Conservation (phyloP, 2,329 filamentous ascomycete species). For the Ceratocystis colombiana region DNA sequence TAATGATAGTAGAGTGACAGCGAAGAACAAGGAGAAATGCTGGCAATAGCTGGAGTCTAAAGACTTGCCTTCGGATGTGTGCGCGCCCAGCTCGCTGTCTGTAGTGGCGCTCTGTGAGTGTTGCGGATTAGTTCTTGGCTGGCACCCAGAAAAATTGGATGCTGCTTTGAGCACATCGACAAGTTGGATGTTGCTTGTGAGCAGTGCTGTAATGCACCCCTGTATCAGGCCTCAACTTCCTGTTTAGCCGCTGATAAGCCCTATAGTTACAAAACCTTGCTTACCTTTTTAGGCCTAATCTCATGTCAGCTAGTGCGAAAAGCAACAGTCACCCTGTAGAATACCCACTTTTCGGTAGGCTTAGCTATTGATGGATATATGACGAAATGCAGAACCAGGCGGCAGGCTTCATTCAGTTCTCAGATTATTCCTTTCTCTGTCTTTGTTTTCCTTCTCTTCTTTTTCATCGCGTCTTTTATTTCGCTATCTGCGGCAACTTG, state of each 20-base stretch:
- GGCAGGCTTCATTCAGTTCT: not conserved
- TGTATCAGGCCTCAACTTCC: too few relatives aligned
- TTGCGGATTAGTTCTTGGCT: not conserved
- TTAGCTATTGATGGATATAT: not conserved
- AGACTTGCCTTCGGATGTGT: too few relatives aligned
- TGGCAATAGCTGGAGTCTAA: not conserved
- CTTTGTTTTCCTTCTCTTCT: not conserved
- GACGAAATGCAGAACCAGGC: slow-evolving; percentile 11
- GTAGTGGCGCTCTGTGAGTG: not conserved
- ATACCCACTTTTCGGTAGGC: slow-evolving; percentile 15
- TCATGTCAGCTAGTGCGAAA: not conserved
- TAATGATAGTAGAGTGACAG: not conserved
- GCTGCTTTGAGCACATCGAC: slow-evolving; percentile 2
- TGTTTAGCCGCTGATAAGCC: not conserved
- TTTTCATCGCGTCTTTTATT: not conserved
- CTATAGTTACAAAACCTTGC: not conserved
- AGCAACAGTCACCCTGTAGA: not conserved
- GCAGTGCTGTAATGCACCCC: not conserved
- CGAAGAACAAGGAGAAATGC: not conserved
- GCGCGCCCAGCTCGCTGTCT: not conserved
- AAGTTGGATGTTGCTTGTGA: not conserved
- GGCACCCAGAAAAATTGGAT: not conserved
- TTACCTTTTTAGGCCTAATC: not conserved
- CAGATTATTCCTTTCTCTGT: not conserved
- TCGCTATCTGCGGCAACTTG: not conserved